Base-by-base conservation (phyloP, 495 filamentous ascomycete genomes). In the Trichoderma reesei region DNA sequence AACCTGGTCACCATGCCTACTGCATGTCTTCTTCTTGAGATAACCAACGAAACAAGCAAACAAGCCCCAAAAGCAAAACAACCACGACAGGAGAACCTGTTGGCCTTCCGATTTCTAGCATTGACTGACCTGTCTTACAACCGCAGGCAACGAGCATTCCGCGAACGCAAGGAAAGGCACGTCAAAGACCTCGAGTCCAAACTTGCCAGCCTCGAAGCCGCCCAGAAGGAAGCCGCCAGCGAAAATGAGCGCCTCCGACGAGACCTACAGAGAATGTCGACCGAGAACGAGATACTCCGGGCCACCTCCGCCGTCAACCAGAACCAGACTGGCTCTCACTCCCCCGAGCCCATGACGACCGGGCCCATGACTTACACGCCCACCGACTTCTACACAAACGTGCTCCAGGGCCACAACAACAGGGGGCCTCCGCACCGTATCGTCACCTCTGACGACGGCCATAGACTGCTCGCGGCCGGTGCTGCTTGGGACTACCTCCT, bases 271-370 rank as follows among this genome's bases (percentile, higher is more conserved):
- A 85, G 85, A 68, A 86, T 88, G 62, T 82, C 82, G 62, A 94
- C 90, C 37, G 92, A 98, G 74, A 97, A 96, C 73, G 91, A 97
- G 76, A 93, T 96, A 63, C 78, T 98, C 31, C 88, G 90, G n/a
- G 90, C 90, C 8, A 92, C 89, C 18, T 82, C 5, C 68, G 71
- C 42, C 67, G 74, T 46, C 41, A 67, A 70, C 60, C 71, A 65
- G 69, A 60, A 65, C 51, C 59, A 31, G 56, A 56, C 26, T 48
- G 48, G 36, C 63, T 66, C 72, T 11, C 34, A 70, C 44, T 69
- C 68, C 51, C 69, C 67, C 62, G 41, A 72, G 63, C 69, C 74
- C 41, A 72, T 69, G 18, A 81, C 74, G 36, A 81, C 89, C 1
- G 90, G 89, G 3, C 90, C 90, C 0, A 83, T 90, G 83, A 80